These are phyloP conservation scores for Royoungia palumana DNA, from an alignment of 768 basidiomycete genomes.

Conservation along the genomic window DNA sequence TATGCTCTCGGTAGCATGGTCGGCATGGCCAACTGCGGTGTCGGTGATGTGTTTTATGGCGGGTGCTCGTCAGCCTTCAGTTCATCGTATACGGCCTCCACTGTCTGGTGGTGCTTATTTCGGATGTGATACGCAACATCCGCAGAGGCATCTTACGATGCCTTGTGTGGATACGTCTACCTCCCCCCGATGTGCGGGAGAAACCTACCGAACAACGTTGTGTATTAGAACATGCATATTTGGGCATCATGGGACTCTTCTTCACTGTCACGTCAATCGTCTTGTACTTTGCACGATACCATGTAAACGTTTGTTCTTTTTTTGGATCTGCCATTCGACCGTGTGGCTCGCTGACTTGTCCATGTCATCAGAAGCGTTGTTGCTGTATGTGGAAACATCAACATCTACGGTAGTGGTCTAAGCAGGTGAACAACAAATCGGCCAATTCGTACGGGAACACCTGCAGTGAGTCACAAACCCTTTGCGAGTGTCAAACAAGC, in stretches of 20 bases:
- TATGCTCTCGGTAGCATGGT: constrained; percentile 58
- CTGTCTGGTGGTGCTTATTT: constrained; percentile 19
- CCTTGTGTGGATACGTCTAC: constrained; percentile 9
- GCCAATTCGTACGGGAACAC: no score
- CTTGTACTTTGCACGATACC: constrained; percentile 8
- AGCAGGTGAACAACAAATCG: no score
- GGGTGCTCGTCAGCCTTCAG: constrained; percentile 59
- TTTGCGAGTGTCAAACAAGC: no score
- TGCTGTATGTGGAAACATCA: no score
- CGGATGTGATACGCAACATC: constrained; percentile 1
- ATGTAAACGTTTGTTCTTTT: not conserved
- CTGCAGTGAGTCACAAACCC: no score
- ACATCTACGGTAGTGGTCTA: no score
- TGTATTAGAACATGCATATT: not conserved
- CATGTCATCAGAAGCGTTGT: no score
- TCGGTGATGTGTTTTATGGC: constrained; percentile 54
- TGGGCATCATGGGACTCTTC: not conserved
- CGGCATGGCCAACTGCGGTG: constrained; percentile 61
- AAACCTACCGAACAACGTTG: not conserved
- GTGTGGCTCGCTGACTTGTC: no score
- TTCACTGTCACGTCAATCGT: not conserved
- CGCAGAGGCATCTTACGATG: constrained; percentile 15
- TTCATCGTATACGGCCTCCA: constrained; percentile 57
- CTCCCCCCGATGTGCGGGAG: constrained; percentile 7
- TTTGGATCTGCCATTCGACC: not conserved